Base-by-base conservation (phyloP, 768 basidiomycete genomes). In the Strobilomyces confusus region DNA sequence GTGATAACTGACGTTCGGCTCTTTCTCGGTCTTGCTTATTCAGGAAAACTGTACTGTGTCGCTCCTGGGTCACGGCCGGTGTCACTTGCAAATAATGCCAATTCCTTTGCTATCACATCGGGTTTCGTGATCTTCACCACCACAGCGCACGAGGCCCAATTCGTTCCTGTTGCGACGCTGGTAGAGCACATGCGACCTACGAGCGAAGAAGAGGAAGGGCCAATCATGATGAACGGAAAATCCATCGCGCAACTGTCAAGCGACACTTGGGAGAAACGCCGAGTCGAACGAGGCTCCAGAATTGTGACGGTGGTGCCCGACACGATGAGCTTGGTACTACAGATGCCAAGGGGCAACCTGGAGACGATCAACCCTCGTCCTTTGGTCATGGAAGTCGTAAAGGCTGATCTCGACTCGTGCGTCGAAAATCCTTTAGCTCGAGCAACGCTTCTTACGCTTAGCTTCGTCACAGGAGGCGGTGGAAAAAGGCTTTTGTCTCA, bases 271-370 rank as follows among this genome's bases (percentile, higher is more conserved):
- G 84, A 89, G 63, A 80, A 76, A 12, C 80, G 95, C 37, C 80
- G 89, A 19, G 81, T 98, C 1, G 97, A 99, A 69, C 75, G 97
- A 29, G 97, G 97, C 4, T 86, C 91, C 8, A 74, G 87, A 54
- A 94, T 98, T 32, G 93, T 98, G 5, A 83, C 87, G 0, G 89
- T 87, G 13, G 86, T 97, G 1, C 87, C 94, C 1, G 92, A 86
- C 54, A 73, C 83, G 9, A 98, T 95, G 91, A 85, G 80, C 60
- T 70, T 99, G 32, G 89, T 98, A 0, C 73, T 99, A 11, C 97
- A 99, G 71, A 98, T 98, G 95, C 97, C 95, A 0, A 75, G 97
- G 58, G 97, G 97, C 1, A 98, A 98, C 70, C 65, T 99, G 55
- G 97, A 99, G 73, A 98, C 93, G 1, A 86, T 99, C 49, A 92